phyloP scores from a whole-genome alignment of 768 basidiomycete genomes.

The Imleria badia region DNA sequence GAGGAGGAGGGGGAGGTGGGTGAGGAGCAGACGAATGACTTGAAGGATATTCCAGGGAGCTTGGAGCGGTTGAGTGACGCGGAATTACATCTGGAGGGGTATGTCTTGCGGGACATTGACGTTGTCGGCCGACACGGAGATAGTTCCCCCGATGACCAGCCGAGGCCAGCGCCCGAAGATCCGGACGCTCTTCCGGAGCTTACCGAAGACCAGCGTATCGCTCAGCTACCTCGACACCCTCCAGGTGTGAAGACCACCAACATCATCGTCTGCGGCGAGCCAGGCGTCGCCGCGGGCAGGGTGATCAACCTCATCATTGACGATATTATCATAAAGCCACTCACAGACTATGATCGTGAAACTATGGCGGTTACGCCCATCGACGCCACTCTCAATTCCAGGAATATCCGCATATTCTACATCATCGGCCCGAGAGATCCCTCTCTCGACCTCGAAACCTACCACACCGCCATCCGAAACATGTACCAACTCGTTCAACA shows the following conservation, averaged over 20 bases:
- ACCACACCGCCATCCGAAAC: constrained; percentile 22
- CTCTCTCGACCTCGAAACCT: constrained; percentile 19
- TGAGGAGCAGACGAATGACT: neutral
- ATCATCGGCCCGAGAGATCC: constrained; percentile 33
- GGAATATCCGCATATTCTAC: constrained; percentile 27
- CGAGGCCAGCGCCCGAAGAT: neutral
- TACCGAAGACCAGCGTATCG: constrained; percentile 20
- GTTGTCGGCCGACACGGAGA: constrained; percentile 7
- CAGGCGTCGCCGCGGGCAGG: constrained; percentile 31
- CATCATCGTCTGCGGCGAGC: constrained; percentile 43
- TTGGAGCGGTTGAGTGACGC: constrained; percentile 18
- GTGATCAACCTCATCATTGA: constrained; percentile 29
- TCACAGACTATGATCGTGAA: constrained; percentile 29
- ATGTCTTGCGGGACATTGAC: constrained; percentile 9
- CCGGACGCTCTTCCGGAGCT: constrained; percentile 5
- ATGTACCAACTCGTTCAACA: constrained; percentile 29
- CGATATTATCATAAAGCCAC: constrained; percentile 18
- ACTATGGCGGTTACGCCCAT: constrained; percentile 33
- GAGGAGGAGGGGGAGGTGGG: neutral
- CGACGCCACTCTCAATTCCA: constrained; percentile 18
- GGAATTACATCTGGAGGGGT: constrained; percentile 13
- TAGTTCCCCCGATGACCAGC: neutral
- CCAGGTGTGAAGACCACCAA: constrained; percentile 29
- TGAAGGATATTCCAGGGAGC: constrained; percentile 14
- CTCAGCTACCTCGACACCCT: constrained; percentile 16